These are phyloP conservation scores for Psidium friedrichsthalianum DNA, from an alignment of 345 rosid genomes.

Conservation along the genomic window DNA sequence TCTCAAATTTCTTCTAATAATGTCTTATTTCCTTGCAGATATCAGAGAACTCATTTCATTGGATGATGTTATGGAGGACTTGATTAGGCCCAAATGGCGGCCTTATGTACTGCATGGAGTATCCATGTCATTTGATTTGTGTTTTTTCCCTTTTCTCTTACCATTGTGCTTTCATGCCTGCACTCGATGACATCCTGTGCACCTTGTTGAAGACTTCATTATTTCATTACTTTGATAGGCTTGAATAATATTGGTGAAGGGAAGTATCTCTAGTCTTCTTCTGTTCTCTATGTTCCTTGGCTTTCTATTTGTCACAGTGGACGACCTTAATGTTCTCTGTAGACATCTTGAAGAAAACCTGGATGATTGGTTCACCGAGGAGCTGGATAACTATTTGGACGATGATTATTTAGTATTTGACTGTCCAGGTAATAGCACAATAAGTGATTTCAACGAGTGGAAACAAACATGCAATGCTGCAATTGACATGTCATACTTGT, in stretches of 20 bases:
- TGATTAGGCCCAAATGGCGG: conserved; percentile 87
- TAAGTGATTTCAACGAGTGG: neutral
- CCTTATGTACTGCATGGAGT: conserved; percentile 94
- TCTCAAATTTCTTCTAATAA: neutral
- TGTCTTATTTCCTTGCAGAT: conserved; percentile 31
- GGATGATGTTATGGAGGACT: conserved; percentile 93
- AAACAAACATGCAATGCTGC: neutral
- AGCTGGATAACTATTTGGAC: conserved; percentile 75
- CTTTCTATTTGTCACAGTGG: neutral
- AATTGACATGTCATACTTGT: neutral
- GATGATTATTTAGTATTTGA: conserved; percentile 87
- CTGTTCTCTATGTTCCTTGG: neutral
- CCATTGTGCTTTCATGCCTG: neutral
- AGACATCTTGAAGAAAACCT: conserved; percentile 74
- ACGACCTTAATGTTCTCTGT: conserved; percentile 32
- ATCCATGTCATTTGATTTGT: conserved; percentile 27
- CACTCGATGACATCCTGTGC: neutral
- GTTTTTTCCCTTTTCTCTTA: neutral
- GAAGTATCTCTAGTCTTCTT: neutral
- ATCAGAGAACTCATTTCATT: conserved; percentile 78
- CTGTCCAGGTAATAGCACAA: conserved; percentile 60
- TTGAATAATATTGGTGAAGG: neutral
- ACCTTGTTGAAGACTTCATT: neutral
- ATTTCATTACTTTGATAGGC: neutral
- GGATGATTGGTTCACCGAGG: conserved; percentile 83